These are phyloP conservation scores for Phytophthora chlamydospora DNA, from an alignment of 352 stramenopile genomes.

Conservation along the genomic window DNA sequence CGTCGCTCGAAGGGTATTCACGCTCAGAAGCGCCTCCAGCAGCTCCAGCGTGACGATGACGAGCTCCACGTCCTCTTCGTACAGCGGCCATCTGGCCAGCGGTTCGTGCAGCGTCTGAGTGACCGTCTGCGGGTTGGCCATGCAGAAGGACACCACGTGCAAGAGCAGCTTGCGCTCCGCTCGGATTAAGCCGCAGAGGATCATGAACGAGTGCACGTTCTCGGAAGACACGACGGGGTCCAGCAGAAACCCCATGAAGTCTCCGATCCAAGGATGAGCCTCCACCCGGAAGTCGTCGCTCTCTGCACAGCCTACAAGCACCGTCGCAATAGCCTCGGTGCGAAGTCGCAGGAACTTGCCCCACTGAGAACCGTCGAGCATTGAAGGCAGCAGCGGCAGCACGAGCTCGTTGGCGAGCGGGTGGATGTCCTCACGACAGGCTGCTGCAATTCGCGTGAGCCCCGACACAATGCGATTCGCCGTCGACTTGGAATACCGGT, in stretches of 20 bases:
- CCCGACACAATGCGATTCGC: constrained; percentile 59
- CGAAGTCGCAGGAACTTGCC: constrained; percentile 53
- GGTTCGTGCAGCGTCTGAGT: constrained; percentile 50
- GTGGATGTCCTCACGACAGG: constrained; percentile 45
- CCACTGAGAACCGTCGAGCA: constrained; percentile 58
- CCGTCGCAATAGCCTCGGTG: constrained; percentile 53
- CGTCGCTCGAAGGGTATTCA: constrained; percentile 38
- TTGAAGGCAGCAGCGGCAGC: constrained; percentile 44
- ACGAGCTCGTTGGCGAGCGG: constrained; percentile 56
- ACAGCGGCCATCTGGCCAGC: constrained; percentile 62
- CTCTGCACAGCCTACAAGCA: constrained; percentile 48
- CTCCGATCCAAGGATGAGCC: constrained; percentile 48
- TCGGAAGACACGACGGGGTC: constrained; percentile 52
- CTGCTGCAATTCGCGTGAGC: constrained; percentile 54
- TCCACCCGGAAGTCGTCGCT: constrained; percentile 50
- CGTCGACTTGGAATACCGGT: constrained; percentile 80
- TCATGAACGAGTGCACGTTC: constrained; percentile 56
- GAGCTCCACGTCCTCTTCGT: constrained; percentile 70
- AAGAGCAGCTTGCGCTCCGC: constrained; percentile 39
- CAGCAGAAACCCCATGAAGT: constrained; percentile 53
- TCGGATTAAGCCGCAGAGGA: constrained; percentile 44
- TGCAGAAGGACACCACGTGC: constrained; percentile 49
- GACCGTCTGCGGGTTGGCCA: constrained; percentile 42
- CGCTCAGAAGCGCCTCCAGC: constrained; percentile 40
- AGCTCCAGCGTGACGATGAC: constrained; percentile 59